phyloP scores from a whole-genome alignment of 2,329 filamentous ascomycete species.

The Trichoderma polysporum region DNA sequence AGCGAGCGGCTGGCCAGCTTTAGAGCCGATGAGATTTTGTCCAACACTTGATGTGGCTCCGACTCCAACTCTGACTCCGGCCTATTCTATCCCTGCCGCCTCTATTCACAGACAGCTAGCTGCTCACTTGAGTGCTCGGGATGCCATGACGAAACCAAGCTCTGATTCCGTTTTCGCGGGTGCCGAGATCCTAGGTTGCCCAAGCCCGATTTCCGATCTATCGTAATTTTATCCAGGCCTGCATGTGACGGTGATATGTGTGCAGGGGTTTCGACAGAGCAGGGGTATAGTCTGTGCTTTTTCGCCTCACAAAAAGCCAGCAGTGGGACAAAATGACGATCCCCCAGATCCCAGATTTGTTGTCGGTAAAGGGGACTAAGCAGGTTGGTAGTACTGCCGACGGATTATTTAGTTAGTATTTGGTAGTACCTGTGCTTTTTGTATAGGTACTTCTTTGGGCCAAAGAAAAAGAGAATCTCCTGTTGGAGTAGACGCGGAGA shows the following conservation, averaged over 20 bases:
- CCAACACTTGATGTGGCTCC: not conserved
- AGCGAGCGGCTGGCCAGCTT: not conserved
- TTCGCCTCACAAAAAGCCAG: not conserved
- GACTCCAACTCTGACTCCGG: not conserved
- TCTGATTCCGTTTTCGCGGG: not conserved
- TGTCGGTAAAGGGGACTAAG: too few relatives aligned
- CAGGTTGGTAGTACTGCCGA: not conserved
- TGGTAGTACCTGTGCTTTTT: too few relatives aligned
- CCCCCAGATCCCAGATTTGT: constrained; percentile 1
- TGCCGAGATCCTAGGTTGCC: not conserved
- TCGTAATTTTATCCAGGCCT: not conserved
- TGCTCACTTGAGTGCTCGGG: not conserved
- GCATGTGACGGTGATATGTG: not conserved
- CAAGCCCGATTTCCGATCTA: not conserved
- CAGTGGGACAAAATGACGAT: not conserved
- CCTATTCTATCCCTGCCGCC: not conserved
- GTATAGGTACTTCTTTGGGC: not conserved
- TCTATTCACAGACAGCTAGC: not conserved
- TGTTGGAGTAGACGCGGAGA: not conserved
- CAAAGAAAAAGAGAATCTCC: not conserved
- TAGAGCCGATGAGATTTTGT: not conserved
- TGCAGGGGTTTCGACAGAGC: not conserved
- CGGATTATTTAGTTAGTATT: too few relatives aligned
- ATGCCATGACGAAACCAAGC: not conserved
- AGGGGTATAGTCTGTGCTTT: not conserved